Conservation (phyloP, 225 moss, liverwort and hornwort species). For the Polytrichum commune region DNA sequence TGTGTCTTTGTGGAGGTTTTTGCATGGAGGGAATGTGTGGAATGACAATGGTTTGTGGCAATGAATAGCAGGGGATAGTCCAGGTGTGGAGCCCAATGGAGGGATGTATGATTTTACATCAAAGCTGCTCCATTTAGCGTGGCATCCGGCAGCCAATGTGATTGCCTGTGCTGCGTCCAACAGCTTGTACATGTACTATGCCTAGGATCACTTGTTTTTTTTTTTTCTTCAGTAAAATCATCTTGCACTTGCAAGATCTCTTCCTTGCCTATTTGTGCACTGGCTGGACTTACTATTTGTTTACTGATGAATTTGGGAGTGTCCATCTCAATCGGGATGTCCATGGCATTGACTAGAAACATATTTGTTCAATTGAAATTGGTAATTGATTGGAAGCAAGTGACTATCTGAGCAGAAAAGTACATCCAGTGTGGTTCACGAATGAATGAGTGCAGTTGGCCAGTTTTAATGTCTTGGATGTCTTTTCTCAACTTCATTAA, state of each 20-base stretch:
- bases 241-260: constrained; percentile 12
- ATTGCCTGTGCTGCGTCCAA: constrained; percentile 76
- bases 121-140: constrained; percentile 71
- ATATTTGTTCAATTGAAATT: too few relatives aligned
- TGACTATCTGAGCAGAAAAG: too few relatives aligned
- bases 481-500: too few relatives aligned
- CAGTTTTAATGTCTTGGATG: too few relatives aligned
- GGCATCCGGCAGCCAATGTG: constrained; percentile 66
- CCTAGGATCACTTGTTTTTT: constrained; percentile 52
- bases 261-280: constrained; percentile 24
- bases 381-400: too few relatives aligned
- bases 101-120: constrained; percentile 68
- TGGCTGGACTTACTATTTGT: constrained; percentile 5
- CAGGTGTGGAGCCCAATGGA: constrained; percentile 60
- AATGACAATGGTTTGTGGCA: neutral
- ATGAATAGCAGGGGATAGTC: constrained; percentile 60
- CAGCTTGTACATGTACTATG: constrained; percentile 85
- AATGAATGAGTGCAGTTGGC: too few relatives aligned
- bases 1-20: neutral
- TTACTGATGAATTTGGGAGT: too few relatives aligned
- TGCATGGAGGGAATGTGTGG: neutral
- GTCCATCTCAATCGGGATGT: too few relatives aligned
- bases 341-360: too few relatives aligned
- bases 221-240: constrained; percentile 64
- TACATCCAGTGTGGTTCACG: too few relatives aligned